Evolutionary conservation across 208 protist species (phyloP), one percentile per base, ranked within the genome.

Genomic region (Novymonas esmeraldas): DNA sequence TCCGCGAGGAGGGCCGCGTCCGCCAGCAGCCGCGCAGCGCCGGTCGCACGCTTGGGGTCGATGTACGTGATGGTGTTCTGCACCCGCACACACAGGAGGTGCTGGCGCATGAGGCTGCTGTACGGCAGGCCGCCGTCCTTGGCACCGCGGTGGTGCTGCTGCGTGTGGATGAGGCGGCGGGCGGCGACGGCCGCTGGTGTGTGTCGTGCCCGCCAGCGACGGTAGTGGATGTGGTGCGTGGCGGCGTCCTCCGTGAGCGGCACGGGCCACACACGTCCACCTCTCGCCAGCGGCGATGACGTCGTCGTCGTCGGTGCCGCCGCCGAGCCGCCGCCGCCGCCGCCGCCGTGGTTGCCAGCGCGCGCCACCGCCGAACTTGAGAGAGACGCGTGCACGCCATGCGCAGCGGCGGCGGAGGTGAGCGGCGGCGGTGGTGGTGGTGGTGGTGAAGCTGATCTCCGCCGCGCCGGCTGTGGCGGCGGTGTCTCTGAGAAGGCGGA

Each of bases 21-120:
- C 2, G 65, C 76, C 22, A 81, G 64, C 3, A 81, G 58, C 51
- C 67, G 64, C n/a, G 54, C 64, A 20, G 70, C 60, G 6, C 76
- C 61, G 3, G 76, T 81, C 2, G 76, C 76, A 16, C 46, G 57
- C 22, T 66, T 63, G 1, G 70, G 76, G 29, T 81, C 70, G 52
- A 81, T 74, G 76, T 81, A 81, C 11, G 70, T 76, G 24, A 73
- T 29, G 11, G 61, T 71, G 28, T 70, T 70, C 48, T 74, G 70
- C 31, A 81, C 34, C 41, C 63, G 64, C n/a, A 81, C 28, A 41
- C 76, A 81, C 9, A 81, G 58, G 6, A 81, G 70, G 26, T 61
- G 60, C 38, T 75, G 60, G 26, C 33, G 52, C 62, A 75, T 67
- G 46, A 75, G 11, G 18, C 70, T 51, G 56, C 61, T 75, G 61